phyloP scores from a whole-genome alignment of 2,329 filamentous ascomycete genomes.

The Apiospora pterosperma region DNA sequence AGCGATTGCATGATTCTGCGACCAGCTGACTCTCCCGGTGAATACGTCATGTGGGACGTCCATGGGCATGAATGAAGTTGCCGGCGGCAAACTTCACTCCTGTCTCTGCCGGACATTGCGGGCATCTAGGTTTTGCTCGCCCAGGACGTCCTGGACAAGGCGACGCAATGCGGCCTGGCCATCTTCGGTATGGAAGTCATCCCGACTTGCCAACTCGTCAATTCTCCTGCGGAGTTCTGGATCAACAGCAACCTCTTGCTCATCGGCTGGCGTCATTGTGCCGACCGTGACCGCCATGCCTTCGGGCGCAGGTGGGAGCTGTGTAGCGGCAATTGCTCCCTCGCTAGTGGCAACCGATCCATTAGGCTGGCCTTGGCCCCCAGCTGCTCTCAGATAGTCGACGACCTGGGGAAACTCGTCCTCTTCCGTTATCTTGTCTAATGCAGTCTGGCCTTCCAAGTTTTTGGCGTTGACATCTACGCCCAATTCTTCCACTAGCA shows the following conservation, averaged over 20 bases:
- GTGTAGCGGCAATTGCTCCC: constrained; percentile 30
- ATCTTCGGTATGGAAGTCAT: constrained; percentile 78
- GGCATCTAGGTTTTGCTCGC: constrained; percentile 60
- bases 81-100: constrained; percentile 37
- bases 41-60: constrained; percentile 61
- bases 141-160: constrained; percentile 77
- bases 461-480: constrained; percentile 65
- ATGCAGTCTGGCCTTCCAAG: constrained; percentile 73
- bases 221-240: constrained; percentile 82
- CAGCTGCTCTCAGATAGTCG: constrained; percentile 57
- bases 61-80: constrained; percentile 38
- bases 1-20: constrained; percentile 53
- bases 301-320: constrained; percentile 62
- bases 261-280: constrained; percentile 63
- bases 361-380: constrained; percentile 24
- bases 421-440: constrained; percentile 76
- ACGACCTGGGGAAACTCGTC: constrained; percentile 74
- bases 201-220: constrained; percentile 79
- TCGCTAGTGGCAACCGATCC: constrained; percentile 15
- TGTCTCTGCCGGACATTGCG: constrained; percentile 63
- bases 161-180: constrained; percentile 76
- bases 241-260: constrained; percentile 64
- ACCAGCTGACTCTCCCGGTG: constrained; percentile 42
- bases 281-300: constrained; percentile 77
- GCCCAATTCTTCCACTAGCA: constrained; percentile 78